Percentiles rank a stretch among this genome's conserved stretches.
Evolutionary conservation across 148 eudicot species (phyloP).

Genomic region (Dysphania ambrosioides): DNA sequence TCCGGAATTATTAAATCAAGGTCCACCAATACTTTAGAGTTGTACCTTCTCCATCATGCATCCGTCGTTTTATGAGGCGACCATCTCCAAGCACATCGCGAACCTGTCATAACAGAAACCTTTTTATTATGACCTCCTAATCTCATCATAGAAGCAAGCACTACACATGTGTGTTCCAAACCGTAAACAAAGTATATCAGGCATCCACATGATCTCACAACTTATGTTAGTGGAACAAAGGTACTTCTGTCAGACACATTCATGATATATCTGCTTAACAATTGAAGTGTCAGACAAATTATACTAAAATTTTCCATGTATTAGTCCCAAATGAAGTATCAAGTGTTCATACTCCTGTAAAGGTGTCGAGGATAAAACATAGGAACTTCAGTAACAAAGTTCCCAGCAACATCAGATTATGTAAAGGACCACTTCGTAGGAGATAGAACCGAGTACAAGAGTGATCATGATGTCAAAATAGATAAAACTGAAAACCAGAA

Average conservation of each 20-base stretch:
- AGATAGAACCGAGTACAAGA: neutral
- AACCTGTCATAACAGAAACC: constrained; percentile 45
- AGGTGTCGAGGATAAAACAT: neutral
- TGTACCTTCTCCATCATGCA: constrained; percentile 90
- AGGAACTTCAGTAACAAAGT: neutral
- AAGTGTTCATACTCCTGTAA: neutral
- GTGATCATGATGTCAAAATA: neutral
- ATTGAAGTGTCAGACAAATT: neutral
- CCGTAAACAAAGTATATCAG: too few relatives aligned
- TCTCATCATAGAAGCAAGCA: neutral
- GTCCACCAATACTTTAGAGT: neutral
- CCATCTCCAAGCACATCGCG: constrained; percentile 99
- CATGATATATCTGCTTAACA: too few relatives aligned
- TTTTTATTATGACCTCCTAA: neutral
- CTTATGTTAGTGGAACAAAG: too few relatives aligned
- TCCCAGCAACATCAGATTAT: neutral
- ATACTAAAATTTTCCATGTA: neutral
- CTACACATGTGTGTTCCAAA: too few relatives aligned
- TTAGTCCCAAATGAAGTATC: neutral
- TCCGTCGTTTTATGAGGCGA: constrained; percentile 85
- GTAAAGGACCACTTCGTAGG: neutral
- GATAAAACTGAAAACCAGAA: neutral
- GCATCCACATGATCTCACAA: too few relatives aligned
- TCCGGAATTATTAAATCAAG: neutral
- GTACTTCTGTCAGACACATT: neutral